phyloP scores from a whole-genome alignment of 306 rosid genomes.

The Citrullus mucosospermus region DNA sequence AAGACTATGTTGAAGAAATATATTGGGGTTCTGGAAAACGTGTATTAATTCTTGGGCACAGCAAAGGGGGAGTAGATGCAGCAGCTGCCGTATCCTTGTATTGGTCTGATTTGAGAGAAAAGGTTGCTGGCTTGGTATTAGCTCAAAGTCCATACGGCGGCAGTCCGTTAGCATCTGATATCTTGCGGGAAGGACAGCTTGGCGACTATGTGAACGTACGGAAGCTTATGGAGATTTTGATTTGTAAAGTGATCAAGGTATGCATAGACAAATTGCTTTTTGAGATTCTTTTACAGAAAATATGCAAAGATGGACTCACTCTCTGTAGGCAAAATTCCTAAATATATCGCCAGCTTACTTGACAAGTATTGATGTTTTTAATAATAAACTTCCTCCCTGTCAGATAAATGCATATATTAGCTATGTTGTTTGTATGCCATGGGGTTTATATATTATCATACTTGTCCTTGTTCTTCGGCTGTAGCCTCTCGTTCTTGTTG shows the following conservation, averaged over 20 bases:
- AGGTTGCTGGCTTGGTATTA: constrained; percentile 85
- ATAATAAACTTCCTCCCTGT: not conserved
- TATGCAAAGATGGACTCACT: not conserved
- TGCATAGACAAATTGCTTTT: not conserved
- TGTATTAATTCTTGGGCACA: constrained; percentile 92
- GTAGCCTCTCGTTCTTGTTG: no score
- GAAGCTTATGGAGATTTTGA: constrained; percentile 76
- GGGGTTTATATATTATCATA: not conserved
- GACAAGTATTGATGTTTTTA: not conserved
- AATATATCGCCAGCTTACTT: not conserved
- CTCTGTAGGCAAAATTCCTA: not conserved
- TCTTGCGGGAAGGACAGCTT: constrained; percentile 91
- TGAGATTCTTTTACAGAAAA: not conserved
- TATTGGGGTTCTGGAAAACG: constrained; percentile 91
- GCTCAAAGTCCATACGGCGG: constrained; percentile 99
- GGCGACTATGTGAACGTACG: constrained; percentile 91
- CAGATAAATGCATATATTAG: not conserved
- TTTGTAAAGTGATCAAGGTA: constrained; percentile 87
- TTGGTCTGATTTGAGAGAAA: constrained; percentile 94
- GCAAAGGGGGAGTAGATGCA: constrained; percentile 99
- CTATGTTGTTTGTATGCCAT: not conserved
- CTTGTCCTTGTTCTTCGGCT: no score
- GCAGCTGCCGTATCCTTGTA: constrained; percentile 94
- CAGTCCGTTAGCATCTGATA: constrained; percentile 92
- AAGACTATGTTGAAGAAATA: constrained; percentile 87